Conservation (phyloP, 331 rosid species). For the Acacia concinna region DNA sequence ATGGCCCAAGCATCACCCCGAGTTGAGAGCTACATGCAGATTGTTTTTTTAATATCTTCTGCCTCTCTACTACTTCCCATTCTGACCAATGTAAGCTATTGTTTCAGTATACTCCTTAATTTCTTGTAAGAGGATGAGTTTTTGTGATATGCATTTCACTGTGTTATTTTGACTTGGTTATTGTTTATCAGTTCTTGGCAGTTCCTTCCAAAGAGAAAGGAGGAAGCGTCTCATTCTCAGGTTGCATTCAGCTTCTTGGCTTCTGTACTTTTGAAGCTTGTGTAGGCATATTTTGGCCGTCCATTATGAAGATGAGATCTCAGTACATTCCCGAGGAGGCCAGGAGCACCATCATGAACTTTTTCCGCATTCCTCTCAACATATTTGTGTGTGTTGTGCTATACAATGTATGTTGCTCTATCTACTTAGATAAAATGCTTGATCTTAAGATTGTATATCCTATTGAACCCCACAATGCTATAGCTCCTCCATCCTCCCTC, state of each 20-base stretch:
- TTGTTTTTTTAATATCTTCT: slow-evolving; percentile 73
- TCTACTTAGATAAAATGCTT: slow-evolving; percentile 6
- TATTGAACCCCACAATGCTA: background rate
- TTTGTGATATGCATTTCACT: slow-evolving; percentile 21
- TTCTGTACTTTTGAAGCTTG: slow-evolving; percentile 93
- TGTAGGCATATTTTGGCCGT: slow-evolving; percentile 98
- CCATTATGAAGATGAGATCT: slow-evolving; percentile 99
- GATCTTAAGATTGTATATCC: slow-evolving; percentile 18
- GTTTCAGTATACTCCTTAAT: slow-evolving; percentile 10
- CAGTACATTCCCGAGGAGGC: slow-evolving; percentile 99
- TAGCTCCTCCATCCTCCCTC: background rate
- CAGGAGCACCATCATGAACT: slow-evolving; percentile 99
- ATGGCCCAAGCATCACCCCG: slow-evolving; percentile 65
- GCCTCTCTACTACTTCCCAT: slow-evolving; percentile 68
- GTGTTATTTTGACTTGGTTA: slow-evolving; percentile 37
- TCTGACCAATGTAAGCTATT: slow-evolving; percentile 54
- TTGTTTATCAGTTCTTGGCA: slow-evolving; percentile 68
- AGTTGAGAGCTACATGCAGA: slow-evolving; percentile 91
- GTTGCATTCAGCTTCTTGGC: slow-evolving; percentile 82
- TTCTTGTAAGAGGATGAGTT: background rate
- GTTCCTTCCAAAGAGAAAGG: slow-evolving; percentile 64
- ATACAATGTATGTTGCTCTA: slow-evolving; percentile 73
- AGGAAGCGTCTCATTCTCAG: slow-evolving; percentile 74
- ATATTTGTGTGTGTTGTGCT: slow-evolving; percentile 94
- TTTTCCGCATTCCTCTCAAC: slow-evolving; percentile 99